Evolutionary conservation across 1,284 basidiomycete species (phyloP).

Genomic region (Rhodotorula sp.): DNA sequence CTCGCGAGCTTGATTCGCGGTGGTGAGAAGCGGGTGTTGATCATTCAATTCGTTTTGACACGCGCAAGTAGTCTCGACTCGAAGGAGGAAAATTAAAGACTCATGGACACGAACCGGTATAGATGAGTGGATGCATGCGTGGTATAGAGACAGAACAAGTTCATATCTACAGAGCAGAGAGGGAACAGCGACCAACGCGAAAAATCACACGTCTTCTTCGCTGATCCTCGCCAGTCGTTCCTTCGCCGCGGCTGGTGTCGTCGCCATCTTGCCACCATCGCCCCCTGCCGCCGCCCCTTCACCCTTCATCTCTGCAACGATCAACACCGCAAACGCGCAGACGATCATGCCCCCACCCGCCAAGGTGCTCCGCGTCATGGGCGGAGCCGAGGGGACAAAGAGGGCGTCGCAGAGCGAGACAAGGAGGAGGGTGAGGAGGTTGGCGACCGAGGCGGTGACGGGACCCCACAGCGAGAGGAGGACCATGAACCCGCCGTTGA

Average conservation of each 20-base stretch:
- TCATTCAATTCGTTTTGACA: too few species aligned
- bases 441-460: slow-evolving; percentile 71
- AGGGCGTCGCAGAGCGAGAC: slow-evolving; percentile 69
- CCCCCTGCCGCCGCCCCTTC: slow-evolving; percentile 1
- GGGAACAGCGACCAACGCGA: not conserved
- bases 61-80: too few species aligned
- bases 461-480: slow-evolving; percentile 79
- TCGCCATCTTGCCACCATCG: not conserved
- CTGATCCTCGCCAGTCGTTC: not conserved
- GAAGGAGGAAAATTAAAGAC: too few species aligned
- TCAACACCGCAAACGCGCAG: slow-evolving; percentile 66
- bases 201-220: not conserved
- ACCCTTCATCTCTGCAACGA: slow-evolving; percentile 21
- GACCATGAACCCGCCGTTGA: slow-evolving; percentile 77
- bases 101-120: too few species aligned
- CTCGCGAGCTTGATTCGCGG: not conserved
- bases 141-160: not conserved
- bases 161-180: not conserved
- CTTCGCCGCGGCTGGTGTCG: not conserved
- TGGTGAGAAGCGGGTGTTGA: not conserved
- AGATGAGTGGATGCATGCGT: not conserved
- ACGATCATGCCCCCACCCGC: slow-evolving; percentile 69
- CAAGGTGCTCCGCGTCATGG: slow-evolving; percentile 58
- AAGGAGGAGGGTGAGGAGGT: slow-evolving; percentile 76
- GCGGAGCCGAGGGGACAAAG: slow-evolving; percentile 63